These are phyloP conservation scores for Kwoniella sp. DNA, from an alignment of 768 basidiomycete genomes.

Conservation along the genomic window DNA sequence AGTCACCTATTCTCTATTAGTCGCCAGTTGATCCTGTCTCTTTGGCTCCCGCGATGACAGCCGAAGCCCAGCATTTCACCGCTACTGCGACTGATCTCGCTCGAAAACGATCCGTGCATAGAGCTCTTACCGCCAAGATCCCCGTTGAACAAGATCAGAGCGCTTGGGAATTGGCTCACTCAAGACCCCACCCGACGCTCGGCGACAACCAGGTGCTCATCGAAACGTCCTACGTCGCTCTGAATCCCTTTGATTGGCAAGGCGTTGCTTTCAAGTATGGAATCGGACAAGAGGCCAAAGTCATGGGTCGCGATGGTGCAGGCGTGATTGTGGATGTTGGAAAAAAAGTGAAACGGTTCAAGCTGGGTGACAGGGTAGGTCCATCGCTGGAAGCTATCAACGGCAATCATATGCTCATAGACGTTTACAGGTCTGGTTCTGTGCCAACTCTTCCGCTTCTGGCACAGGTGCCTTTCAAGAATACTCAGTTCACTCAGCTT, in stretches of 20 bases:
- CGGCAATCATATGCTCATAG: background rate
- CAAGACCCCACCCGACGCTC: slow-evolving; percentile 29
- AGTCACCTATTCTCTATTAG: too few species aligned
- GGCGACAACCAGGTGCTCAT: slow-evolving; percentile 30
- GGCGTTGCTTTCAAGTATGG: slow-evolving; percentile 31
- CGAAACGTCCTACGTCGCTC: slow-evolving; percentile 30
- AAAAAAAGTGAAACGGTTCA: slow-evolving; percentile 25
- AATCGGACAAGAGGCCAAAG: slow-evolving; percentile 31
- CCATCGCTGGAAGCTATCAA: background rate
- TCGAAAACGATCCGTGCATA: slow-evolving; percentile 15
- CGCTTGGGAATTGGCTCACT: slow-evolving; percentile 29
- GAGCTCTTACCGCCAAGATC: slow-evolving; percentile 33
- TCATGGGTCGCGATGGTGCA: slow-evolving; percentile 43
- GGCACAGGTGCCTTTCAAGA: slow-evolving; percentile 44
- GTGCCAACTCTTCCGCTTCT: slow-evolving; percentile 34
- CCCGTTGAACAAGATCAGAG: slow-evolving; percentile 21
- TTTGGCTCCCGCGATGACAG: background rate
- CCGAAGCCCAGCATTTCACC: background rate
- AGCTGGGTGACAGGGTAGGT: slow-evolving; percentile 38
- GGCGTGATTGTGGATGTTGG: slow-evolving; percentile 33
- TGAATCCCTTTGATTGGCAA: slow-evolving; percentile 47
- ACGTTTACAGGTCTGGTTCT: slow-evolving; percentile 42
- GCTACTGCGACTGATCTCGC: background rate
- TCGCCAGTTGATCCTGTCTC: too few species aligned
- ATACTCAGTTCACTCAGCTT: slow-evolving; percentile 37